Percentiles rank a stretch among this genome's conserved stretches.
Evolutionary conservation across 257 asterid genomes (phyloP).

Genomic region (Salvia miltiorrhiza): DNA sequence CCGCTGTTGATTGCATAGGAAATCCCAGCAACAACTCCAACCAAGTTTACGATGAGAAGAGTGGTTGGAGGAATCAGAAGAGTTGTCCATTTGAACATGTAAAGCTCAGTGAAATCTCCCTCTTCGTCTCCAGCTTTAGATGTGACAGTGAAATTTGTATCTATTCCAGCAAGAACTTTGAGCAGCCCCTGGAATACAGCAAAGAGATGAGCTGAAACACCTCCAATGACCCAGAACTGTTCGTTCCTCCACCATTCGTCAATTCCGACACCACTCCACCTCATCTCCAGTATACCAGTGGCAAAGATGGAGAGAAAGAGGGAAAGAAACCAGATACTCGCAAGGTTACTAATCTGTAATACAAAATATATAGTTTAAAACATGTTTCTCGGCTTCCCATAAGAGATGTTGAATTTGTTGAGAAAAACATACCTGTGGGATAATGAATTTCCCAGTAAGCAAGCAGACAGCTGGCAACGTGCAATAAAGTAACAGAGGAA

Average conservation of each 20-base stretch:
- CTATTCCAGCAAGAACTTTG: slow-evolving; percentile 95
- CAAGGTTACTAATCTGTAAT: slow-evolving; percentile 87
- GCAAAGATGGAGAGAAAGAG: slow-evolving; percentile 95
- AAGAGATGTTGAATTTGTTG: not conserved
- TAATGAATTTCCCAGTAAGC: slow-evolving; percentile 88
- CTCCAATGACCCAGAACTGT: slow-evolving; percentile 98
- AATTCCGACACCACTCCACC: slow-evolving; percentile 97
- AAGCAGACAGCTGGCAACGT: slow-evolving; percentile 92
- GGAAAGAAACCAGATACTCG: slow-evolving; percentile 91
- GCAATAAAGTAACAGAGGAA: slow-evolving; percentile 84
- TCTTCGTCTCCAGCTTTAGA: slow-evolving; percentile 92
- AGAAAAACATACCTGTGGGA: slow-evolving; percentile 71
- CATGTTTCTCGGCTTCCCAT: not conserved
- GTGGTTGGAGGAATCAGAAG: slow-evolving; percentile 93
- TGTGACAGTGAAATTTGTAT: slow-evolving; percentile 94
- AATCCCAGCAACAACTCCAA: slow-evolving; percentile 88
- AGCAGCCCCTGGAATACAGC: slow-evolving; percentile 95
- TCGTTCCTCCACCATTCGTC: slow-evolving; percentile 99
- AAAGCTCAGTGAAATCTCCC: slow-evolving; percentile 87
- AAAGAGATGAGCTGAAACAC: slow-evolving; percentile 87
- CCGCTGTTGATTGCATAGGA: slow-evolving; percentile 95
- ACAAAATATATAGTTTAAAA: not conserved
- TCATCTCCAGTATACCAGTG: slow-evolving; percentile 93
- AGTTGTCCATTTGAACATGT: slow-evolving; percentile 96
- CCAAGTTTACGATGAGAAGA: slow-evolving; percentile 79